Percentiles rank a stretch among this genome's conserved stretches.
Conservation (phyloP, 2,329 filamentous ascomycete genomes). For the Chalara sp. region DNA sequence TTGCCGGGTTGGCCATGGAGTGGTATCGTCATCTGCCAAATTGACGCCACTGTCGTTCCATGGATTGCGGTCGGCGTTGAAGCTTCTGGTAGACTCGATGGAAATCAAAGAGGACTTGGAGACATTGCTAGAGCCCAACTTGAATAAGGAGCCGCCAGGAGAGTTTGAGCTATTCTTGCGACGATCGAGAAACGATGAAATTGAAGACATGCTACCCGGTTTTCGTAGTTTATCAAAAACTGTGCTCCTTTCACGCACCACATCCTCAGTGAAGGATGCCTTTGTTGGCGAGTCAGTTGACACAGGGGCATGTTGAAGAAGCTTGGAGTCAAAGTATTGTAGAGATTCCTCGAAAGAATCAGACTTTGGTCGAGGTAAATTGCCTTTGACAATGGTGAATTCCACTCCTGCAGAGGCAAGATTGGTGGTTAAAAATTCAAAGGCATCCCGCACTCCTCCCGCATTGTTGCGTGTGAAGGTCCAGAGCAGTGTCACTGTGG, state of each 20-base stretch:
- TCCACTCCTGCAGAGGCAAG: slow-evolving; percentile 89
- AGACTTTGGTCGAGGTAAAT: slow-evolving; percentile 96
- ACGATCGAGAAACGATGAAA: slow-evolving; percentile 91
- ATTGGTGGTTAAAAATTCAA: slow-evolving; percentile 84
- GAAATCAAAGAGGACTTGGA: slow-evolving; percentile 95
- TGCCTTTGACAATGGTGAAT: slow-evolving; percentile 77
- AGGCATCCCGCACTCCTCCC: slow-evolving; percentile 88
- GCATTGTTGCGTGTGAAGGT: slow-evolving; percentile 96
- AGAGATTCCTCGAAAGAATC: slow-evolving; percentile 97
- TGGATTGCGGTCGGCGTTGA: slow-evolving; percentile 85
- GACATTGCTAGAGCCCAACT: slow-evolving; percentile 78
- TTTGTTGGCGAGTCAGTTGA: slow-evolving; percentile 86
- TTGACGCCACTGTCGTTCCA: slow-evolving; percentile 99
- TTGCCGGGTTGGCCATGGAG: slow-evolving; percentile 54
- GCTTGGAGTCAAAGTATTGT: slow-evolving; percentile 94
- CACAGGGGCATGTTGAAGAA: slow-evolving; percentile 82
- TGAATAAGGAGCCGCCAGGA: slow-evolving; percentile 79
- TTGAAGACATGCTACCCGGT: slow-evolving; percentile 87
- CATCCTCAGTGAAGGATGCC: slow-evolving; percentile 73
- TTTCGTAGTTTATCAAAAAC: slow-evolving; percentile 93
- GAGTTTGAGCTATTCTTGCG: slow-evolving; percentile 91
- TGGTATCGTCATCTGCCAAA: slow-evolving; percentile 74
- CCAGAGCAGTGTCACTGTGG: slow-evolving; percentile 60
- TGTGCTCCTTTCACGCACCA: slow-evolving; percentile 69
- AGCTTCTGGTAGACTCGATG: slow-evolving; percentile 89